phyloP scores from a whole-genome alignment of 2,329 filamentous ascomycete genomes.

The Monilinia aucupariae region DNA sequence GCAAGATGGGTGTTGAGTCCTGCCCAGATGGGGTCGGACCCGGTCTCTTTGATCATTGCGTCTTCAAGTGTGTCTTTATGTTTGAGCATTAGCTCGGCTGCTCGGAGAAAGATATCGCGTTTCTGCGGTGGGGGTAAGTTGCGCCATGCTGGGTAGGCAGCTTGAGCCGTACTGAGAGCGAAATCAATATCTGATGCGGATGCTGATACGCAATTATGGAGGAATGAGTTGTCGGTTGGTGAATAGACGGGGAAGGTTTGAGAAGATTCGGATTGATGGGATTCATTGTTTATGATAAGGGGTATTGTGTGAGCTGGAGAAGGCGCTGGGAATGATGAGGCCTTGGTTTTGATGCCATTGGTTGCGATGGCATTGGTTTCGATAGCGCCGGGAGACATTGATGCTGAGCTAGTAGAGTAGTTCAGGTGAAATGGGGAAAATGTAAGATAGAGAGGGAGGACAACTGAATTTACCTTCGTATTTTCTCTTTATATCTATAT shows the following conservation, averaged over 20 bases:
- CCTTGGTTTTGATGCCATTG: neutral
- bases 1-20: conserved; percentile 40
- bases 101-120: conserved; percentile 64
- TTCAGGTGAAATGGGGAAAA: no score
- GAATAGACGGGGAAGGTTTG: conserved; percentile 52
- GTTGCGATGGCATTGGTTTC: neutral
- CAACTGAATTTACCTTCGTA: no score
- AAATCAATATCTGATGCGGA: conserved; percentile 50
- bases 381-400: conserved; percentile 1
- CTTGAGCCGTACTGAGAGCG: conserved; percentile 51
- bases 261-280: conserved; percentile 38
- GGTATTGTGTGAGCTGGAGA: conserved; percentile 34
- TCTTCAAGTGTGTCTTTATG: conserved; percentile 47
- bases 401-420: neutral
- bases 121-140: conserved; percentile 54
- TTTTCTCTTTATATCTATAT: no score
- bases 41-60: conserved; percentile 53
- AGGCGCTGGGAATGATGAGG: neutral
- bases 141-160: conserved; percentile 65
- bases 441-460: no score
- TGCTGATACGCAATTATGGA: conserved; percentile 53
- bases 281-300: conserved; percentile 42
- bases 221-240: conserved; percentile 48
- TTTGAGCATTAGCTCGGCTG: conserved; percentile 57
- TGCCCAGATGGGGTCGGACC: conserved; percentile 36